Conservation (phyloP, 2,329 filamentous ascomycete genomes). For the Ascochyta viciae-villosae region DNA sequence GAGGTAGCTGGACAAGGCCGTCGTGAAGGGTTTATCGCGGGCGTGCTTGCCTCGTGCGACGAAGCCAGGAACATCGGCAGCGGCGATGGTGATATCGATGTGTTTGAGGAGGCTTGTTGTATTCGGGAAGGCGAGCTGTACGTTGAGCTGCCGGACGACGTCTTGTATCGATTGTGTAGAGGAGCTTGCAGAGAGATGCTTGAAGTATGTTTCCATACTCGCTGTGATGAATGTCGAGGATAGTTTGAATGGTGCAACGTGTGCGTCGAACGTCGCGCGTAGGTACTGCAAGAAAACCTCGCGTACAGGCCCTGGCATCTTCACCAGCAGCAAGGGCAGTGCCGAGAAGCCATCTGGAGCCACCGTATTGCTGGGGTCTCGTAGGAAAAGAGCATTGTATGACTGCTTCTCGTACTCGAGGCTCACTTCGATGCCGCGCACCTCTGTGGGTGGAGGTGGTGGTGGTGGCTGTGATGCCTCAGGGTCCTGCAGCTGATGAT, state of each 20-base stretch:
- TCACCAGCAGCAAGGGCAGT: slow-evolving; percentile 59
- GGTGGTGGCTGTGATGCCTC: slow-evolving; percentile 35
- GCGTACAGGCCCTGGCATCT: slow-evolving; percentile 58
- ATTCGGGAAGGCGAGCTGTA: slow-evolving; percentile 46
- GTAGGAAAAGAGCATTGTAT: slow-evolving; percentile 60
- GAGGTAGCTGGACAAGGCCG: slow-evolving; percentile 50
- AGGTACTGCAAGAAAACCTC: slow-evolving; percentile 59
- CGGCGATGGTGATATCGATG: slow-evolving; percentile 53
- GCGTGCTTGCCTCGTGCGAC: slow-evolving; percentile 33
- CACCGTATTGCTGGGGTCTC: slow-evolving; percentile 42
- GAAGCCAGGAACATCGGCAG: slow-evolving; percentile 50
- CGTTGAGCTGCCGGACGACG: slow-evolving; percentile 42
- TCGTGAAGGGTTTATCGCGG: slow-evolving; percentile 46
- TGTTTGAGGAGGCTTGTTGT: slow-evolving; percentile 47
- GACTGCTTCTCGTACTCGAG: slow-evolving; percentile 58
- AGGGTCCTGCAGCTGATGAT: slow-evolving; percentile 43
- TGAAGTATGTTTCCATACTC: slow-evolving; percentile 63
- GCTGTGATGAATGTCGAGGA: slow-evolving; percentile 55
- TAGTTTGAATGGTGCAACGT: slow-evolving; percentile 54
- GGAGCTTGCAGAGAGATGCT: slow-evolving; percentile 57
- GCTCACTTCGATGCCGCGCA: slow-evolving; percentile 57
- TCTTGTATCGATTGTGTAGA: slow-evolving; percentile 42
- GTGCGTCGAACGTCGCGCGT: slow-evolving; percentile 58
- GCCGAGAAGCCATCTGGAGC: slow-evolving; percentile 52
- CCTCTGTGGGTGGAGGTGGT: slow-evolving; percentile 24